A percentile compares a stretch with the other conserved stretches of the same genome.
These are phyloP conservation scores for Zostera marina DNA, from an alignment of 116 monocot genomes.

Conservation along the genomic window DNA sequence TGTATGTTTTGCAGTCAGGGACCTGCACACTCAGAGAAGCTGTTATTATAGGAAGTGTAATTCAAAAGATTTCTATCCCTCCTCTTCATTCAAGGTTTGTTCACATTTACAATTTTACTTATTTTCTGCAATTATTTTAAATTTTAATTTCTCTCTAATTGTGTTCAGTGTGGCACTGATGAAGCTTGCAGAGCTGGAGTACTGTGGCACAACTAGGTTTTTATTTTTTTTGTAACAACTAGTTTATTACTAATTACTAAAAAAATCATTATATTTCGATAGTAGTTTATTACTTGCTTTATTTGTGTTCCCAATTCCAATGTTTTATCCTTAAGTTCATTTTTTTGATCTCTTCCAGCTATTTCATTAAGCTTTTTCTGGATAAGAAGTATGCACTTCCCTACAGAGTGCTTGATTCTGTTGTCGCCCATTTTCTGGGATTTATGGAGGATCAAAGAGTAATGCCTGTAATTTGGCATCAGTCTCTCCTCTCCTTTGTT, in stretches of 20 bases:
- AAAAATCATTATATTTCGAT: not conserved
- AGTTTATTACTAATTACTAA: too few species aligned
- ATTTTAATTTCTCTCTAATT: not conserved
- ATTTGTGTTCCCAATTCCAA: not conserved
- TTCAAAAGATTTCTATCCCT: constrained; percentile 88
- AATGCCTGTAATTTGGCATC: constrained; percentile 99
- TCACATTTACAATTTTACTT: not conserved
- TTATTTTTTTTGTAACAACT: constrained; percentile 4
- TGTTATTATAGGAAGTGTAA: constrained; percentile 86
- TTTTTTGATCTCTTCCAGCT: constrained; percentile 32
- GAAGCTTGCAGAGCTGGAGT: constrained; percentile 86
- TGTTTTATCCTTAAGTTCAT: not conserved
- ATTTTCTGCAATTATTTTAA: not conserved
- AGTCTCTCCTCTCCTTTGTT: constrained; percentile 89
- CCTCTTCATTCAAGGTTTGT: constrained; percentile 78
- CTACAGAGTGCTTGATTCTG: constrained; percentile 84
- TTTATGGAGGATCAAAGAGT: constrained; percentile 61
- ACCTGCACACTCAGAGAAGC: constrained; percentile 90
- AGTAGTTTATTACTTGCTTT: not conserved
- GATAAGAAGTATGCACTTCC: constrained; percentile 98
- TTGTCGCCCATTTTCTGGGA: constrained; percentile 80
- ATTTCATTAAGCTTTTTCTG: constrained; percentile 86
- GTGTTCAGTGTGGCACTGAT: constrained; percentile 70
- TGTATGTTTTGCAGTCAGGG: constrained; percentile 40
- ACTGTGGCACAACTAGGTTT: constrained; percentile 98